Conservation (phyloP, 108 stramenopile genomes). For the Nannochloropsis oceanica region DNA sequence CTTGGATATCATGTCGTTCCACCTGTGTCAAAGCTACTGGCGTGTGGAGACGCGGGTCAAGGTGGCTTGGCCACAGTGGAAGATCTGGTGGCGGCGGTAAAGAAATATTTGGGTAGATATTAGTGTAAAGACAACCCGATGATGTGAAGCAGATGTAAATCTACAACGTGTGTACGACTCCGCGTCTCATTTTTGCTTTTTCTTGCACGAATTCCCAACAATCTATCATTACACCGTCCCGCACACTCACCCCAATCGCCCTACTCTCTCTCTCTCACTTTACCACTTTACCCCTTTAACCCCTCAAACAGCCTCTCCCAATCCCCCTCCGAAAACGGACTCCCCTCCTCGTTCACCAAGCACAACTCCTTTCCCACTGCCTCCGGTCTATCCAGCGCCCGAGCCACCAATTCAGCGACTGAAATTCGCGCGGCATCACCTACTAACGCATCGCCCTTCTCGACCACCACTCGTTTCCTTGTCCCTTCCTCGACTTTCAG, state of each 20-base stretch:
- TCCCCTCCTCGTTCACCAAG: neutral
- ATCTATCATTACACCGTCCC: neutral
- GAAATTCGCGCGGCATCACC: neutral
- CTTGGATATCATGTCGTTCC: slow-evolving; percentile 1
- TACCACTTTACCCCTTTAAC: neutral
- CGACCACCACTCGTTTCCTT: neutral
- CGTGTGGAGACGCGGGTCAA: slow-evolving; percentile 21
- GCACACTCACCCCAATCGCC: neutral
- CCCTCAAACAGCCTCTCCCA: neutral
- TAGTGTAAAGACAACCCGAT: too few relatives aligned
- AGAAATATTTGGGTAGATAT: neutral
- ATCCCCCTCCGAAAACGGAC: neutral
- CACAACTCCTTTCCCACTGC: neutral
- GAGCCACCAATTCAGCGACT: neutral
- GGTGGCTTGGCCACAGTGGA: slow-evolving; percentile 13
- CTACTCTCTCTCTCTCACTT: neutral
- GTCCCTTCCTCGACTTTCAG: neutral
- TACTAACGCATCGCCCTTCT: neutral
- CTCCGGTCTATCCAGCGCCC: neutral
- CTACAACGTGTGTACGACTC: too few relatives aligned
- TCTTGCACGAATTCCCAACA: too few relatives aligned
- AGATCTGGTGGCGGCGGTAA: neutral
- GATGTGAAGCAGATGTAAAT: too few relatives aligned
- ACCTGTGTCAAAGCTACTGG: slow-evolving; percentile 14
- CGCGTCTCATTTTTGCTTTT: too few relatives aligned